Base-by-base conservation (phyloP, 306 rosid species). In the Acacia confusa region DNA sequence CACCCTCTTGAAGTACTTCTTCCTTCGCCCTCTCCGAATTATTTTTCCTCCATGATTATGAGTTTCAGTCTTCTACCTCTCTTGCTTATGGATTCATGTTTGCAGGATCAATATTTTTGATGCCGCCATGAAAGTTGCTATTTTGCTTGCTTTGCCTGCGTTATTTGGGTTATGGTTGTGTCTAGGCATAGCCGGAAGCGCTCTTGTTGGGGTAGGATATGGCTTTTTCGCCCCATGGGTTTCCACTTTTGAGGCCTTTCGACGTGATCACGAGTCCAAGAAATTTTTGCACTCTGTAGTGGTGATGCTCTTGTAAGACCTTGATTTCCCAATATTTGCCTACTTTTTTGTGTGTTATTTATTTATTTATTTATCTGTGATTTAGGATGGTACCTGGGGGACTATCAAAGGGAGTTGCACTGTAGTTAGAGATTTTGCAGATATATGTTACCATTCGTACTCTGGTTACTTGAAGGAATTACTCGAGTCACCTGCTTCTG, bases 171-270 rank as follows among this genome's bases (percentile, higher is more conserved):
- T 94, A 40, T 94, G 98, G 98, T 82, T 94, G 91, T 95, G 90
- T 75, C 85, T 94, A 44, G 89, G 97, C 85, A 85, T 90, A 77
- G 91, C 79, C 72, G 98, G 92, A 80, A 94, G 94, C 74, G 88
- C 87, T 83, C 88, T 94, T 80, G 89, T 90, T 72, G 98, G 90
- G 22, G 70, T 89, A 41, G 98, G 97, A 66, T 92, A 94, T 87
- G 98, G 98, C 19, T 92, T 92, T 66, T 89, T 92, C 41, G 88
- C 98, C 17, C 98, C 98, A 30, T 94, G 94, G 94, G 90, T 94
- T 81, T 88, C 98, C 63, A 88, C 95, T 57, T 94, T 94, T 79
- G 98, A 94, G 89, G 97, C 98, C 80, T 92, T 94, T 73, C 88
- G 98, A 83, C 75, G 83, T 63, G 91, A 82, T 27, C 72, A 87